Conservation (phyloP, 2,329 filamentous ascomycete genomes). For the Sporothrix phasma region DNA sequence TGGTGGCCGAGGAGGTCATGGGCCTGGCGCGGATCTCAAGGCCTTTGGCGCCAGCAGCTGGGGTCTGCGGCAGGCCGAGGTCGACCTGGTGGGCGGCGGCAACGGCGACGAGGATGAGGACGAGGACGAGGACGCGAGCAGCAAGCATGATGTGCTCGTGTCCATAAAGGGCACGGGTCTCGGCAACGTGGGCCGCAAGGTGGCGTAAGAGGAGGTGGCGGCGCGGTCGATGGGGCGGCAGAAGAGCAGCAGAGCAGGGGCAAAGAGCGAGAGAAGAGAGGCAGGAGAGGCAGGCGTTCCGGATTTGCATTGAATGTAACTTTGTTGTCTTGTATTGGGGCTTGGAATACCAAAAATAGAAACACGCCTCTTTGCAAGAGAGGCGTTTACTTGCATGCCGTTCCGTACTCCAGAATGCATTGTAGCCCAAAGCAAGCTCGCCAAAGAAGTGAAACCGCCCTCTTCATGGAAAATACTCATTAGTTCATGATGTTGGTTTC, state of each 20-base stretch:
- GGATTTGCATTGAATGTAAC: slow-evolving; percentile 5
- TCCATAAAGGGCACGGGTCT: slow-evolving; percentile 89
- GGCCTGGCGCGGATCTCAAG: slow-evolving; percentile 74
- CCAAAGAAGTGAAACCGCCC: background rate
- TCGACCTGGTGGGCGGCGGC: slow-evolving; percentile 51
- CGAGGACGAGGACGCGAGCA: slow-evolving; percentile 40
- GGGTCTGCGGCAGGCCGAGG: slow-evolving; percentile 69
- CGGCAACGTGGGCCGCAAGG: slow-evolving; percentile 89
- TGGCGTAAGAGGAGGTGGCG: slow-evolving; percentile 34
- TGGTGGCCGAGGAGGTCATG: slow-evolving; percentile 72
- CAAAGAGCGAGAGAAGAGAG: too few species aligned
- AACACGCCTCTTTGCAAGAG: background rate
- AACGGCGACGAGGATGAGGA: slow-evolving; percentile 50
- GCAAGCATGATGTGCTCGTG: slow-evolving; percentile 58
- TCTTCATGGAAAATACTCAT: background rate
- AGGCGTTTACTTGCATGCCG: background rate
- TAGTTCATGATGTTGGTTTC: background rate
- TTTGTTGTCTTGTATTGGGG: background rate
- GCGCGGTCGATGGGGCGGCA: too few species aligned
- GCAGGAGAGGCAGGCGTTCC: background rate
- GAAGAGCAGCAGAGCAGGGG: too few species aligned
- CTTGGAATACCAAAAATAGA: background rate
- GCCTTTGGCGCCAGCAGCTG: slow-evolving; percentile 86
- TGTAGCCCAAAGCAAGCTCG: background rate
- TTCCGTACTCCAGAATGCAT: slow-evolving; percentile 2